Base-by-base conservation (phyloP, 352 stramenopile species). In the Phytopythium helicoides region DNA sequence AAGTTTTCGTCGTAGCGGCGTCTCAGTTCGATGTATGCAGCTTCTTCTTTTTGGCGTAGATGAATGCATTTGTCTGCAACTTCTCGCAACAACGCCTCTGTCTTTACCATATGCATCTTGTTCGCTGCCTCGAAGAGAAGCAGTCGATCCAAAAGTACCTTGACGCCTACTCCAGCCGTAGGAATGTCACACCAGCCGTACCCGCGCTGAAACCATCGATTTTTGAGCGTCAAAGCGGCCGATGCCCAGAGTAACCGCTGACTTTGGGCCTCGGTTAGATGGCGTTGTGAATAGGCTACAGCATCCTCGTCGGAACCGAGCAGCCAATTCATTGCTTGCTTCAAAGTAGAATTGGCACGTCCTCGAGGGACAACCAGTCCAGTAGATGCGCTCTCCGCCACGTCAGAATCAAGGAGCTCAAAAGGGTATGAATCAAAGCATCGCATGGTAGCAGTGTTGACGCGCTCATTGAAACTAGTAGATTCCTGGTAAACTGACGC, bases 31-130 rank as follows among this genome's bases (percentile, higher is more conserved):
- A 71, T 49, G 34, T 76, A 71, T 2, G 75, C 80, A 0, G 71
- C 50, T 6, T 62, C 52, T 22, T 90, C 80, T 1, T 75, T 61
- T 9, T 61, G 44, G 6, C 75, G 66, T 34, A 90, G 47, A 41
- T 74, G 80, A 15, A 58, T 61, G 34, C 76, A 88, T 52, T 90
- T 90, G 48, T 82, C 65, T 37, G 80, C 73, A 33, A 90, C 56
- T 18, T 90, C 80, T 10, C 62, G 62, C 6, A 90, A 63, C 31
- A 90, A 40, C 15, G 66, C 63, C 35, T 86, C 66, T 0, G 76
- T 87, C n/a, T 76, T 58, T 10, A 83, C 52, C 80, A 90, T 90
- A 62, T 90, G 70, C 76, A 90, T 88, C 23, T 86, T 87, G 60
- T 90, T 87, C 6, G 72, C 80, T 15, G 71, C 64, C 23, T 84